Base-by-base conservation (phyloP, 306 rosid species). In the Rubus parviflorus region DNA sequence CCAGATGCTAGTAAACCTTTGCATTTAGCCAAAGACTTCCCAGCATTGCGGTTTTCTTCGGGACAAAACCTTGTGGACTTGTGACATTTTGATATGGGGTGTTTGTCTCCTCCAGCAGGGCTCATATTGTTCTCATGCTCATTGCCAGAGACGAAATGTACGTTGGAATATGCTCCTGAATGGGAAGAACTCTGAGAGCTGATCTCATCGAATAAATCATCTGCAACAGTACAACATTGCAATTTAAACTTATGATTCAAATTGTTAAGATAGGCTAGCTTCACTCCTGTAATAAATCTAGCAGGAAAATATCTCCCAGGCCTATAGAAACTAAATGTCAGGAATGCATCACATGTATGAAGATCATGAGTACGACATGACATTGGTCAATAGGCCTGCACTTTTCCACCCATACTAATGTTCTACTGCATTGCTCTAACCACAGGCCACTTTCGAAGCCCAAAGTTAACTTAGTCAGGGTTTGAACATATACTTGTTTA, bases 141-240 rank as follows among this genome's bases (percentile, higher is more conserved):
- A 48, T 85, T 88, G 58, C 64, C 75, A 52, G 83, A 82, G 51
- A 77, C 25, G 82, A 82, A 89, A 74, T 86, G 83, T 81, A 87
- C 70, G 88, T 88, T 86, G 53, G 97, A 86, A 84, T 87, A 91
- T 67, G 83, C 82, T 77, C 85, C 90, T 23, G 87, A 82, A 6
- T 83, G 83, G 19, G 97, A 91, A 42, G 98, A 91, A 87, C 95
- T 81, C 54, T 83, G 82, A 25, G 98, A 89, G 82, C 97, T 87
- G 74, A 83, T 84, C 73, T 91, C 97, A 74, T 93, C 98, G 23
- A 41, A 81, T 47, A 81, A 52, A 52, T 89, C 90, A 79, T 91
- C 97, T 93, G 95, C 88, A 88, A 79, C n/a, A 72, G 74, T 75
- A 83, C 66, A 66, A 57, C 76, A 43, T 56, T 64, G 67, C 51